phyloP scores from a whole-genome alignment of 768 basidiomycete genomes.

The Nevesoporus exiguus region DNA sequence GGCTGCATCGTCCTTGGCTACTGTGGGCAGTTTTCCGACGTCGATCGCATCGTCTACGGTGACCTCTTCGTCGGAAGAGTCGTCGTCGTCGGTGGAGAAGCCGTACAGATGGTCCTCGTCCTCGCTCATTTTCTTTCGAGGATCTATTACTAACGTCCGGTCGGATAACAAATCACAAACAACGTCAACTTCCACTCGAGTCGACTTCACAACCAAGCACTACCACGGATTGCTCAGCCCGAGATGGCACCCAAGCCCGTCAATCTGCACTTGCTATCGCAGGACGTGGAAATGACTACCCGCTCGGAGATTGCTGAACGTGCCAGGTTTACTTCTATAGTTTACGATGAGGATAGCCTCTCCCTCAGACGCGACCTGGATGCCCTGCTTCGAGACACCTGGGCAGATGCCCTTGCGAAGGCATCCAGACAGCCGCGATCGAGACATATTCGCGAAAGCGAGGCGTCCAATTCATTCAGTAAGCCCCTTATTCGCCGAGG shows the following conservation, averaged over 20 bases:
- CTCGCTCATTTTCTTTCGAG: slow-evolving; percentile 20
- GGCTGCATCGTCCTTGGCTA: slow-evolving; percentile 82
- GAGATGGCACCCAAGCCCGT: slow-evolving; percentile 38
- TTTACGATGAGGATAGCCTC: slow-evolving; percentile 6
- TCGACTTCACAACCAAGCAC: no score
- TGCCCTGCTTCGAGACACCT: slow-evolving; percentile 19
- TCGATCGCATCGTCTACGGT: slow-evolving; percentile 59
- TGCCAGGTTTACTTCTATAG: background rate
- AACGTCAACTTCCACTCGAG: background rate
- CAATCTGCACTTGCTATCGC: slow-evolving; percentile 44
- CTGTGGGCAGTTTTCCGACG: slow-evolving; percentile 71
- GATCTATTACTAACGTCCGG: background rate
- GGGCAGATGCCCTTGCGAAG: slow-evolving; percentile 14
- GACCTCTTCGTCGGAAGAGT: slow-evolving; percentile 77
- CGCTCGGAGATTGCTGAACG: slow-evolving; percentile 32
- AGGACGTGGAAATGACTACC: slow-evolving; percentile 33
- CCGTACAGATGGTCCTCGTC: slow-evolving; percentile 57
- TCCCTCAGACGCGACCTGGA: slow-evolving; percentile 23
- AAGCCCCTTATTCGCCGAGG: background rate
- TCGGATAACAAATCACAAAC: slow-evolving; percentile 23
- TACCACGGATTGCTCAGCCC: background rate
- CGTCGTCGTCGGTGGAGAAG: slow-evolving; percentile 74
- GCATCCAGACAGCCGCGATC: background rate
- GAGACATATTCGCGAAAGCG: background rate
- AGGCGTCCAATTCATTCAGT: background rate